Conservation (phyloP, 305 asterid species). For the Fraxinus xanthoxyloides region DNA sequence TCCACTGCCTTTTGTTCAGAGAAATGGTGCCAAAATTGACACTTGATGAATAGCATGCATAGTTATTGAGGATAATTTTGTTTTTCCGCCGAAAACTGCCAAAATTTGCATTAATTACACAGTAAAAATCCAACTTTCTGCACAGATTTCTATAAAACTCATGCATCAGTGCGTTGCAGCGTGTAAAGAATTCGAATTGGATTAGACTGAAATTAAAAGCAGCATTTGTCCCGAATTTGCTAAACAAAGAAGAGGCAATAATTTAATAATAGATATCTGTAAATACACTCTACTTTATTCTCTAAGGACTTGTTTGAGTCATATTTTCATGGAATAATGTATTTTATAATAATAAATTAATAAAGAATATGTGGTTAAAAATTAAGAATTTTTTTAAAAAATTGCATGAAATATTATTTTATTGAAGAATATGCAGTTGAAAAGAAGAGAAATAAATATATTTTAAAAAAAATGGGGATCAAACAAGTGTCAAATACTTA, state of each 20-base stretch:
- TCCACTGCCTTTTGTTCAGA: neutral
- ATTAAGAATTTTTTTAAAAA: too few relatives aligned
- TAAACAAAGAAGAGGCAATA: neutral
- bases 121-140: constrained; percentile 13
- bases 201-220: neutral
- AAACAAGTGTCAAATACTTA: neutral
- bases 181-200: neutral
- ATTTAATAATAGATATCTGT: neutral
- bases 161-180: constrained; percentile 11
- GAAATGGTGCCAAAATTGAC: neutral
- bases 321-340: too few relatives aligned
- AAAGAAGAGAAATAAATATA: too few relatives aligned
- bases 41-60: constrained; percentile 14
- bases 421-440: too few relatives aligned
- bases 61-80: constrained; percentile 25
- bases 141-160: constrained; percentile 25
- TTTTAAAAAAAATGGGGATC: too few relatives aligned
- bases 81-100: constrained; percentile 25
- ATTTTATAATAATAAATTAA: too few relatives aligned
- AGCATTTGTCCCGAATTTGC: neutral
- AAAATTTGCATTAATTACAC: constrained; percentile 25
- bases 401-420: too few relatives aligned
- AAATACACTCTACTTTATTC: neutral
- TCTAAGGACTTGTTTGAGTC: too few relatives aligned
- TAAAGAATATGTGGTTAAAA: too few relatives aligned